These are phyloP conservation scores for Linum usitatissimum DNA, from an alignment of 345 rosid genomes.

Conservation along the genomic window DNA sequence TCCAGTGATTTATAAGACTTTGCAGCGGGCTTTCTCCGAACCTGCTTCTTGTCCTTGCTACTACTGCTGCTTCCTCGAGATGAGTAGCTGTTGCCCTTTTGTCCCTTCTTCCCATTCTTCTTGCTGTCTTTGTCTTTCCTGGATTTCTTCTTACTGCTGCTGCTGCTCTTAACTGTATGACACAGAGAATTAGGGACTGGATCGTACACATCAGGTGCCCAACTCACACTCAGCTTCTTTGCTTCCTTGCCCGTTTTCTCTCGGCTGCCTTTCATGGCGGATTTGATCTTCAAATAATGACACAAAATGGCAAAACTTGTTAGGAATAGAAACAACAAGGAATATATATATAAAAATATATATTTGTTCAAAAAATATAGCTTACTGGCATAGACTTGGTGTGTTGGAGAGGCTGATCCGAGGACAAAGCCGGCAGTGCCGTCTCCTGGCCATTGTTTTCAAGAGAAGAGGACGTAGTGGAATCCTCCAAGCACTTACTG, in stretches of 20 bases:
- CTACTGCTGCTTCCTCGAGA: slow-evolving; percentile 29
- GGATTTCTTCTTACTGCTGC: slow-evolving; percentile 37
- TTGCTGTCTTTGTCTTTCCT: slow-evolving; percentile 40
- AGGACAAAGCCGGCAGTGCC: slow-evolving; percentile 27
- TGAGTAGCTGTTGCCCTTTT: slow-evolving; percentile 32
- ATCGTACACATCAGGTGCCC: slow-evolving; percentile 91
- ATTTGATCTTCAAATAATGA: slow-evolving; percentile 29
- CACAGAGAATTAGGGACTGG: slow-evolving; percentile 64
- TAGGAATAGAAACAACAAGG: neutral
- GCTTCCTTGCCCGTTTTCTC: slow-evolving; percentile 45
- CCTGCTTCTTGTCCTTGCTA: slow-evolving; percentile 55
- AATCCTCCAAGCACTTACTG: slow-evolving; percentile 21
- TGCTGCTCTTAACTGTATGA: slow-evolving; percentile 36
- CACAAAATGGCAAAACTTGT: neutral
- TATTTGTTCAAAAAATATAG: no score
- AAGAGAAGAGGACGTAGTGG: slow-evolving; percentile 18
- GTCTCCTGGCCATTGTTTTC: slow-evolving; percentile 17
- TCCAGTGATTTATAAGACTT: slow-evolving; percentile 19
- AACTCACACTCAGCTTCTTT: slow-evolving; percentile 40
- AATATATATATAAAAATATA: neutral
- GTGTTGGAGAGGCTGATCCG: slow-evolving; percentile 18
- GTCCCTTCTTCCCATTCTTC: slow-evolving; percentile 71
- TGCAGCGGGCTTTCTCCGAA: slow-evolving; percentile 27
- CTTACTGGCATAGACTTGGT: slow-evolving; percentile 31
- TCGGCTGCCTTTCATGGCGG: slow-evolving; percentile 84